Evolutionary conservation across 78 protist species (phyloP), one percentile per base, ranked within the genome.

Genomic region (Dictyostelium brefeldianum): DNA sequence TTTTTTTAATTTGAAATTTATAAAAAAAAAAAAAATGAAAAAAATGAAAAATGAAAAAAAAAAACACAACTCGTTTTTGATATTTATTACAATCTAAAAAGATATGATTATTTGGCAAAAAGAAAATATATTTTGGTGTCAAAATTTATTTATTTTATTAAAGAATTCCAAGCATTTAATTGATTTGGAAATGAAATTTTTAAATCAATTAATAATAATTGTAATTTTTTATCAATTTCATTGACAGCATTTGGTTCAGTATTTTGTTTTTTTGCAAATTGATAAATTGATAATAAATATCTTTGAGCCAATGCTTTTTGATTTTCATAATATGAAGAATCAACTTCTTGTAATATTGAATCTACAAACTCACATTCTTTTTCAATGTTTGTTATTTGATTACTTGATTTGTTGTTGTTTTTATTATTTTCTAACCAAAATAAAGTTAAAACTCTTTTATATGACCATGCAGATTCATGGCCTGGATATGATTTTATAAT

Each of bases 381-480:
- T 29, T 65, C 10, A 12, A 65, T 12, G 14, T n/a, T 25, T 29
- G 73, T 65, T 25, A 65, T 65, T 56, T 15, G n/a, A 31, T 25
- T 20, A 14, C 22, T 17, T 36, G 43, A 43, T 2, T 12, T n/a
- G 15, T 65, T n/a, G 15, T 65, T 81, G 18, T 18, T 12, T 11
- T 27, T 12, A 1, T 17, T 69, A 15, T 69, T 48, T 22, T 17
- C 12, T 3, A 83, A 54, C 82, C 81, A 77, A 47, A 20, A 74
- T 10, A 25, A 9, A 4, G 64, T 29, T n/a, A 54, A 48, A 27
- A 48, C 18, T 43, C 92, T 79, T 41, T 77, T 70, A 64, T 87
- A 80, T 4, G 62, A 50, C 92, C 92, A 87, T 7, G 71, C 78
- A 48, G 92, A 51, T 50, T 87, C 92, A 48, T 87, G 92, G 27